Percentiles rank a stretch among this genome's conserved stretches.
Conservation (phyloP, 2,329 filamentous ascomycete species). For the Pseudopyrenochaeta lycopersici region DNA sequence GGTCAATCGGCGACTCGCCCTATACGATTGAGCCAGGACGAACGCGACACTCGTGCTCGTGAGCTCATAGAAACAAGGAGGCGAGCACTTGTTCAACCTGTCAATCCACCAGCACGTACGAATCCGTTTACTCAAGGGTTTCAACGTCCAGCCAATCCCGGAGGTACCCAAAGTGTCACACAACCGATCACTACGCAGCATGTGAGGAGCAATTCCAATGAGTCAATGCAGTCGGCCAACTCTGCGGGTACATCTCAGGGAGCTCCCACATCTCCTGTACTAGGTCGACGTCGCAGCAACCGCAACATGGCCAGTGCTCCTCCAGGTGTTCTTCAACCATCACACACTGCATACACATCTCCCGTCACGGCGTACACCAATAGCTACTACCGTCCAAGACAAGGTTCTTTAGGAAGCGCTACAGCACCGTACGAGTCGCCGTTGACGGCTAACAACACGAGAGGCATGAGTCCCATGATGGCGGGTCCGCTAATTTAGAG, state of each 20-base stretch:
- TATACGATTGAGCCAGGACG: constrained; percentile 43
- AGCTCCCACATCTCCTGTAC: constrained; percentile 36
- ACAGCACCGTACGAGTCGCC: constrained; percentile 36
- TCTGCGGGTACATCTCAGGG: constrained; percentile 41
- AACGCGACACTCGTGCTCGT: constrained; percentile 44
- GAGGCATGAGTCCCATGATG: constrained; percentile 41
- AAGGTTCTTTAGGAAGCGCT: constrained; percentile 28
- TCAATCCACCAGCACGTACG: constrained; percentile 37
- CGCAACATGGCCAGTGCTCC: constrained; percentile 41
- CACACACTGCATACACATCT: constrained; percentile 33
- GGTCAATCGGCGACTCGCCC: constrained; percentile 30
- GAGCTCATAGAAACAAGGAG: constrained; percentile 49
- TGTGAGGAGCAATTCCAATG: constrained; percentile 44
- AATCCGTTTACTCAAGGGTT: constrained; percentile 48
- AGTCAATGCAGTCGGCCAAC: constrained; percentile 38
- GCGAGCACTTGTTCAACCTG: constrained; percentile 40
- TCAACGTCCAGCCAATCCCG: constrained; percentile 36
- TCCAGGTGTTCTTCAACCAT: constrained; percentile 30
- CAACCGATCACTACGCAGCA: constrained; percentile 28
- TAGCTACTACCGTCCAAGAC: constrained; percentile 40
- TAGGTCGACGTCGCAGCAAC: constrained; percentile 46
- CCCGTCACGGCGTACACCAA: constrained; percentile 37
- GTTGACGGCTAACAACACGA: constrained; percentile 32
- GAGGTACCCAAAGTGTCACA: constrained; percentile 21
- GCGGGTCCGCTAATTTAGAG: constrained; percentile 43